Evolutionary conservation across 208 protist genomes (phyloP).

Genomic region (Acanthamoeba divionensis): DNA sequence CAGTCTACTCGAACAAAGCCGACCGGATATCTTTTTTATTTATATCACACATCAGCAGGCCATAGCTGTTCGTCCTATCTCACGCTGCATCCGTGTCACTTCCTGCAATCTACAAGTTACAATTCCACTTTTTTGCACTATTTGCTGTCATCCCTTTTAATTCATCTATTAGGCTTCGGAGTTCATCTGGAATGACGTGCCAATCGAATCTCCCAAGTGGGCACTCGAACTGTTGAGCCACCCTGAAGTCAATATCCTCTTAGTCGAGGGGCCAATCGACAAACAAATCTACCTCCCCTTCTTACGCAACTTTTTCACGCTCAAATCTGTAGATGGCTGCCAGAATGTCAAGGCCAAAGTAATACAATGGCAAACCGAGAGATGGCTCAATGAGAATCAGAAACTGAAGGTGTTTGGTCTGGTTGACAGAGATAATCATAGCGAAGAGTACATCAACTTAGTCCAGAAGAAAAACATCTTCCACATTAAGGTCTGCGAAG

Average conservation of each 20-base stretch:
- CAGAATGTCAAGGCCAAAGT: no score
- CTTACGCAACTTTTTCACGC: not conserved
- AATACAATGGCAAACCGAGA: not conserved
- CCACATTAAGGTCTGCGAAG: not conserved
- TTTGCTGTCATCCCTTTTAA: no score
- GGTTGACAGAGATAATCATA: not conserved
- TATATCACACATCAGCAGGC: not conserved
- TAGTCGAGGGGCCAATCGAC: not conserved
- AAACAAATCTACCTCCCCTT: not conserved
- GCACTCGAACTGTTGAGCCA: not conserved
- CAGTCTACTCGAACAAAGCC: not conserved
- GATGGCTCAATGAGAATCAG: not conserved
- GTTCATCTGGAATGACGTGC: no score
- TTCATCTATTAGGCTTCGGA: no score
- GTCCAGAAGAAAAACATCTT: not conserved
- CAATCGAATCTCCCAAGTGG: not conserved
- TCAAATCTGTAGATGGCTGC: not conserved
- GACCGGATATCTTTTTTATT: not conserved
- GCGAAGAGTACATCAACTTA: not conserved
- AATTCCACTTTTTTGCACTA: no score
- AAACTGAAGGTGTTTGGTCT: not conserved
- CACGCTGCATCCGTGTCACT: not conserved
- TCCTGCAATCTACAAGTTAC: not conserved
- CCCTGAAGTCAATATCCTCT: not conserved
- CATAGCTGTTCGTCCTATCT: not conserved